Base-by-base conservation (phyloP, 306 rosid genomes). In the Cyclanthera cordifolia region DNA sequence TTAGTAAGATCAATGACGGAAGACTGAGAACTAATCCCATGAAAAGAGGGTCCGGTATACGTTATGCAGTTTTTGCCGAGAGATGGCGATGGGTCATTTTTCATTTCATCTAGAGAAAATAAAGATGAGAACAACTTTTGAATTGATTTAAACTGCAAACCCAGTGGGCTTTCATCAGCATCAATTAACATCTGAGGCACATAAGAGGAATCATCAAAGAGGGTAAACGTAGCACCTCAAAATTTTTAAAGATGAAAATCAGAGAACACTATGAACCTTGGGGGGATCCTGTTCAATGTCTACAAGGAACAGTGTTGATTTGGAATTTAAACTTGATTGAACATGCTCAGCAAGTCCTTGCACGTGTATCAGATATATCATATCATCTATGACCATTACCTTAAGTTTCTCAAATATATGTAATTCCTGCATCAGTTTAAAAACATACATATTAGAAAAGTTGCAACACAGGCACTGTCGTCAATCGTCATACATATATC, bases 201-300 rank as follows among this genome's bases (percentile, higher is more conserved):
- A 71, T 28, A 69, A 21, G 24, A 48, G 34, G 50, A 72, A 19
- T 74, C 54, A 56, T 2, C 24, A 65, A 69, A 67, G 25, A 30
- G 30, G 56, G 59, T 73, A 50, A 66, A 65, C 64, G 5, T 11
- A 70, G 51, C 5, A 39, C 20, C 66, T 50, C 20, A 32, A 72
- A 58, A 55, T 69, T 48, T 48, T 21, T 13, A 49, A 7, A 51
- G 32, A 50, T 47, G 19, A 58, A 71, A n/a, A 1, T 25, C 48
- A 67, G 15, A 20, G 28, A 58, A 37, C 46, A 58, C 43, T 70
- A 61, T 48, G 28, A 25, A 90, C 97, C 97, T 83, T 64, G 27
- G 91, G 95, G 52, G 96, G 83, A 63, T 91, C 96, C 1, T 78
- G 82, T 67, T 86, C 82, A 54, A 91, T 85, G 79, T 91, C 97